These are phyloP conservation scores for Penicillium sp. DNA, from an alignment of 2,329 filamentous ascomycete genomes.

Conservation along the genomic window DNA sequence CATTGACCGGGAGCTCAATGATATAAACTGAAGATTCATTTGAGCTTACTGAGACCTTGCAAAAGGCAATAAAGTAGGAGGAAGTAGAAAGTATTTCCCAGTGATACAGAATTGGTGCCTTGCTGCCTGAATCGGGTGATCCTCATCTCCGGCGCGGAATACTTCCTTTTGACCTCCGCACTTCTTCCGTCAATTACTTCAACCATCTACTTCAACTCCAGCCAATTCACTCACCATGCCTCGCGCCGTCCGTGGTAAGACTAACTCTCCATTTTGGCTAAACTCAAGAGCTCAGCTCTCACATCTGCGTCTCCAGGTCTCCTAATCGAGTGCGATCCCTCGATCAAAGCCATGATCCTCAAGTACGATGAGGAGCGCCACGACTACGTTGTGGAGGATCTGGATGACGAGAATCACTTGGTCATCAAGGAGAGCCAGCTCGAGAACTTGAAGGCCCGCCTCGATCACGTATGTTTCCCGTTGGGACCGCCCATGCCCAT, in stretches of 20 bases:
- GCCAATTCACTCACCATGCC: constrained; percentile 40
- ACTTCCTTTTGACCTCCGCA: not conserved
- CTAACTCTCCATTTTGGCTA: not conserved
- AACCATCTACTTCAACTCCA: not conserved
- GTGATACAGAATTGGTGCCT: constrained; percentile 15
- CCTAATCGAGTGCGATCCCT: constrained; percentile 56
- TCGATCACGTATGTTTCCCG: constrained; percentile 47
- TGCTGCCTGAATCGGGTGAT: constrained; percentile 19
- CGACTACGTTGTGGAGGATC: constrained; percentile 56
- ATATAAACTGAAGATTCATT: not conserved
- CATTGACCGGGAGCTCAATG: too few species aligned
- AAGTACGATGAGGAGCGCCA: constrained; percentile 55
- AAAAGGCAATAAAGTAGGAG: not conserved
- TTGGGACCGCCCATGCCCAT: not conserved
- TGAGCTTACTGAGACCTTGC: not conserved
- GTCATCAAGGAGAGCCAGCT: constrained; percentile 56
- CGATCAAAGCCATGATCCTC: constrained; percentile 56
- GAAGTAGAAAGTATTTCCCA: not conserved
- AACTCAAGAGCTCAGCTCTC: constrained; percentile 6
- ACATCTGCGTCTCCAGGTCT: constrained; percentile 41
- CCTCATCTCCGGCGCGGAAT: not conserved
- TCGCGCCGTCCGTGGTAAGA: constrained; percentile 49
- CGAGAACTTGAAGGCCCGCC: constrained; percentile 48
- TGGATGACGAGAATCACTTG: constrained; percentile 53
- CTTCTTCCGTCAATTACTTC: not conserved